These are phyloP conservation scores for Suillus subluteus DNA, from an alignment of 768 basidiomycete genomes.

Conservation along the genomic window DNA sequence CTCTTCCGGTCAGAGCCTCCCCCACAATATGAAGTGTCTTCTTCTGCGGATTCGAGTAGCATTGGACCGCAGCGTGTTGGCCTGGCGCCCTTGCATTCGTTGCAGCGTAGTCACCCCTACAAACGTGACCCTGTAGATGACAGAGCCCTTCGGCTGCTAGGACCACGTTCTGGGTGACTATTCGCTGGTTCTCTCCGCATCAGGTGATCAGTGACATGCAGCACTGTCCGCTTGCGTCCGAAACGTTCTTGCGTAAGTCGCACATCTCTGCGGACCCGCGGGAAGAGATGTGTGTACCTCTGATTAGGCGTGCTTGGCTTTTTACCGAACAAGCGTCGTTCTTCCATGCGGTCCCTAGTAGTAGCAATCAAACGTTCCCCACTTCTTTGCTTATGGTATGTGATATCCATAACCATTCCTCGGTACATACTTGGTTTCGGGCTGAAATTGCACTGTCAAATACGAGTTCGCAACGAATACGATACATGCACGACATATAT, in stretches of 20 bases:
- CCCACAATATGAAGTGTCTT: constrained; percentile 32
- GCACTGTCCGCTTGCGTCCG: background rate
- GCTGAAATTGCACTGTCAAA: constrained; percentile 1
- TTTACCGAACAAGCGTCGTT: constrained; percentile 7
- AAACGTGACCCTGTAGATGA: constrained; percentile 67
- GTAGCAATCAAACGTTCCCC: background rate
- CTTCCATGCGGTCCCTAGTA: background rate
- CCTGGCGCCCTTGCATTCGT: constrained; percentile 60
- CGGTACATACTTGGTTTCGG: background rate
- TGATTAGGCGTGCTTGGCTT: constrained; percentile 1
- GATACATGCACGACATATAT: background rate
- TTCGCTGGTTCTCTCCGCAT: constrained; percentile 19
- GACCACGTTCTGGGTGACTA: constrained; percentile 41
- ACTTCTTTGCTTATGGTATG: background rate
- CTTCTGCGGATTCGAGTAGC: constrained; percentile 22
- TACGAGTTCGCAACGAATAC: background rate
- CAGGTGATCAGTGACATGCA: background rate
- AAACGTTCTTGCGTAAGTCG: constrained; percentile 5
- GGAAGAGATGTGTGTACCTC: constrained; percentile 5
- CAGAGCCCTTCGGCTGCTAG: constrained; percentile 54
- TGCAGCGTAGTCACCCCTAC: constrained; percentile 59
- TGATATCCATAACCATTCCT: background rate
- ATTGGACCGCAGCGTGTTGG: constrained; percentile 39
- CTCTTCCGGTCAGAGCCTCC: constrained; percentile 32
- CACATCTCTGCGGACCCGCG: constrained; percentile 3